phyloP scores from a whole-genome alignment of 2,329 filamentous ascomycete genomes.

The Verticillium klebahnii region DNA sequence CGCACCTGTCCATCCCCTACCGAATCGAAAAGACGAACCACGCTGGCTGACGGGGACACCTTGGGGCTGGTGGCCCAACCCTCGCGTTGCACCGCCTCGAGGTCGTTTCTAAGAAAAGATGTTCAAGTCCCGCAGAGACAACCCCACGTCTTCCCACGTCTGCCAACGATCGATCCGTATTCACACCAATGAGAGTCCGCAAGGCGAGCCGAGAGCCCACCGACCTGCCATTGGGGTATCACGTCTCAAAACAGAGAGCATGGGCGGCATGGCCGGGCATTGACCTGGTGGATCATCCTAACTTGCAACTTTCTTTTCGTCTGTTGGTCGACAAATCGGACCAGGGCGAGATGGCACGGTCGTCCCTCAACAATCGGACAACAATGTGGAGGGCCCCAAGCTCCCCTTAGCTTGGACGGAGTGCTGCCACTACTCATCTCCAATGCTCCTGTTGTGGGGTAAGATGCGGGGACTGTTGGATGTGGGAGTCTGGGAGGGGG shows the following conservation, averaged over 20 bases:
- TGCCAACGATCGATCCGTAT: constrained; percentile 11
- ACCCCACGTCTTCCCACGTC: constrained; percentile 4
- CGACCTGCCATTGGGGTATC: constrained; percentile 3
- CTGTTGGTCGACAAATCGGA: background rate
- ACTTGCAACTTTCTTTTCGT: background rate
- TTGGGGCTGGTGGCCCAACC: constrained; percentile 1
- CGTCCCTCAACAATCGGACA: background rate
- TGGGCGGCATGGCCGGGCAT: background rate
- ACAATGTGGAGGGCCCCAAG: background rate
- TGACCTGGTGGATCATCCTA: background rate
- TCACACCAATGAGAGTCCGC: constrained; percentile 7
- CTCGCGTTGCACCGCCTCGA: constrained; percentile 12
- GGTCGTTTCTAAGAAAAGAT: constrained; percentile 14
- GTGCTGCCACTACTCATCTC: background rate
- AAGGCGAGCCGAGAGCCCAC: constrained; percentile 3
- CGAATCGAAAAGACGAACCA: background rate
- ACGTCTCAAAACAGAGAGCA: background rate
- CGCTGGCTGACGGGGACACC: constrained; percentile 2
- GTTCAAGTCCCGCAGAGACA: constrained; percentile 6
- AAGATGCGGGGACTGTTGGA: background rate
- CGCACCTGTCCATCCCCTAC: background rate
- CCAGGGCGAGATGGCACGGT: background rate
- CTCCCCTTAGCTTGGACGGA: background rate
- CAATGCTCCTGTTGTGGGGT: background rate
- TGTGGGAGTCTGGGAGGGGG: background rate